Percentiles rank a stretch among this genome's conserved stretches.
Conservation (phyloP, 2,329 filamentous ascomycete genomes). For the Microdochium nivale region DNA sequence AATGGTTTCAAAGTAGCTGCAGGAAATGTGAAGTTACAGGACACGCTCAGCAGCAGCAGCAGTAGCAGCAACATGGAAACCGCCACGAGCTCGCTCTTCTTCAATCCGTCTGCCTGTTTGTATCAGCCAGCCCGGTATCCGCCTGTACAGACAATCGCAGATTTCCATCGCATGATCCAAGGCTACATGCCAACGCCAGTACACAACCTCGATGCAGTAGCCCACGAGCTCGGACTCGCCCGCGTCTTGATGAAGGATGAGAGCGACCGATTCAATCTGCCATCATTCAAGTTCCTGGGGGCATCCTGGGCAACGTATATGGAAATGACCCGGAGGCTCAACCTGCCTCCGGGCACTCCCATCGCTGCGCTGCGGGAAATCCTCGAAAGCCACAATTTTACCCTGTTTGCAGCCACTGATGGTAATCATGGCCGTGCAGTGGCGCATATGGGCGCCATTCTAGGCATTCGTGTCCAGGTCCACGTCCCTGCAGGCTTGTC, state of each 20-base stretch:
- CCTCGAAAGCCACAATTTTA: slow-evolving; percentile 21
- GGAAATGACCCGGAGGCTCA: slow-evolving; percentile 36
- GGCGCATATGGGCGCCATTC: slow-evolving; percentile 52
- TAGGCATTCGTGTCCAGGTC: slow-evolving; percentile 45
- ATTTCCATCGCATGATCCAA: slow-evolving; percentile 51
- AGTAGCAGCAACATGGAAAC: background rate
- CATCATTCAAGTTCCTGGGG: slow-evolving; percentile 70
- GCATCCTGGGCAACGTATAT: slow-evolving; percentile 62
- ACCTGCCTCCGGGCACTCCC: slow-evolving; percentile 27
- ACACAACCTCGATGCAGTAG: slow-evolving; percentile 38
- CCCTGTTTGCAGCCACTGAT: slow-evolving; percentile 57
- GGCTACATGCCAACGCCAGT: slow-evolving; percentile 48
- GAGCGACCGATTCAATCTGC: slow-evolving; percentile 54
- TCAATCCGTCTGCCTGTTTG: background rate
- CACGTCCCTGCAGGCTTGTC: slow-evolving; percentile 54
- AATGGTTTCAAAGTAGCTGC: no score
- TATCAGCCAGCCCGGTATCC: background rate
- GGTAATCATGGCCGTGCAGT: slow-evolving; percentile 70
- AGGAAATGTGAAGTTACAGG: no score
- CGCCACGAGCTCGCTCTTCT: background rate
- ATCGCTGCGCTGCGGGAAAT: slow-evolving; percentile 31
- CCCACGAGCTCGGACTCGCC: slow-evolving; percentile 45
- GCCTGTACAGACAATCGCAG: background rate
- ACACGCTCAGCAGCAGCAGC: background rate
- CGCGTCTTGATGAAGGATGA: slow-evolving; percentile 62